Evolutionary conservation across 495 filamentous ascomycete genomes (phyloP), one percentile per base, ranked within the genome.

Genomic region (Aspergillus funiculosus): DNA sequence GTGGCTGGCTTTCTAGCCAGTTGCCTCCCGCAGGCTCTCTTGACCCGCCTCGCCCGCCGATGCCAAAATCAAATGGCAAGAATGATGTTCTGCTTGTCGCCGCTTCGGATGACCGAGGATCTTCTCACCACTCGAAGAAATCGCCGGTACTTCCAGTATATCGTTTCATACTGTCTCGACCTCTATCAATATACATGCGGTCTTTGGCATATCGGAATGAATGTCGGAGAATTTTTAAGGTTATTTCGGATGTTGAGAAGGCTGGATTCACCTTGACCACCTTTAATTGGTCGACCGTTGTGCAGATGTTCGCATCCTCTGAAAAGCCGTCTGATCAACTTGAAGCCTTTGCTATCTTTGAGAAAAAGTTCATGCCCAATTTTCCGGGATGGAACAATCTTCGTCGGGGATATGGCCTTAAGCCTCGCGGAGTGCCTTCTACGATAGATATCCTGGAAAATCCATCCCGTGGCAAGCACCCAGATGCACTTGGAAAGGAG

Each of bases 381-480:
- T 94, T 86, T 75, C 72, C 72, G 2, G 85, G 85, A 15, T 95
- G 89, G 89, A 57, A 61, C 4, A 43, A 53, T 36, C 35, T 74
- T 37, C 55, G 57, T n/a, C 52, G 46, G 52, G 61, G 58, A 44
- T 50, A 48, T 36, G 64, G 58, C 24, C 25, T 61, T 21, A 66
- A 54, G 30, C 72, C 58, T 14, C 30, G 53, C 2, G 53, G 50
- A 31, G 52, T 63, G 17, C 62, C 67, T 18, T 37, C 38, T 9
- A 43, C 57, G 14, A 56, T 64, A 43, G 60, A 68, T 32, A 21
- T 45, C 30, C 26, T 58, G 26, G 58, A 60, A 19, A 34, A 39
- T 13, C 50, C 18, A 11, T 50, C 10, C 30, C 52, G 52, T 17
- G 30, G 38, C 20, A 49, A 52, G 15, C 55, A 58, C 5, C 42